Conservation (phyloP, 1,284 basidiomycete species). For the Schizopora paradoxa region DNA sequence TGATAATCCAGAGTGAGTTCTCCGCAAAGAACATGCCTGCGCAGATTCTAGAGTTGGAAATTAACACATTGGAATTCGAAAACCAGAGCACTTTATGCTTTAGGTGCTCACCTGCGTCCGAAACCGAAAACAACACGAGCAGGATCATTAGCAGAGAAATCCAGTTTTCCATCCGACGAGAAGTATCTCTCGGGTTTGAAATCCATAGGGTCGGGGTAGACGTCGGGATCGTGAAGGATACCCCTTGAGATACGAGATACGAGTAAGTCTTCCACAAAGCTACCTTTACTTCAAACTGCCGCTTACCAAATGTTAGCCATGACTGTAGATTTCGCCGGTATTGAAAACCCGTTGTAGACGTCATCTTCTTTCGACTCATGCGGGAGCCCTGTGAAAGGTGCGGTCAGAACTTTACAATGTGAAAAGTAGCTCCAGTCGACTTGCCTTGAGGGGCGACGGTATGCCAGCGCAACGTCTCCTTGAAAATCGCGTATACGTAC, state of each 20-base stretch:
- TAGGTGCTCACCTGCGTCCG: constrained; percentile 14
- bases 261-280: neutral
- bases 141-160: constrained; percentile 10
- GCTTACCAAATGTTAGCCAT: constrained; percentile 18
- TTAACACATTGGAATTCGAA: no score
- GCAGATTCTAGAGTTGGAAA: constrained; percentile 5
- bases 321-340: constrained; percentile 18
- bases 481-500: constrained; percentile 52
- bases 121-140: constrained; percentile 11
- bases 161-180: constrained; percentile 9
- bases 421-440: neutral
- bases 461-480: constrained; percentile 64
- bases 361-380: constrained; percentile 17
- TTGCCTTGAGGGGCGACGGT: constrained; percentile 37
- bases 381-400: constrained; percentile 14
- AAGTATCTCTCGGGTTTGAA: constrained; percentile 16
- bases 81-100: no score
- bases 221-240: constrained; percentile 10
- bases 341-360: constrained; percentile 17
- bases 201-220: constrained; percentile 12
- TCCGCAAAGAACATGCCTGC: constrained; percentile 12
- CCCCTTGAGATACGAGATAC: constrained; percentile 12
- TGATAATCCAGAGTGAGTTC: constrained; percentile 10
- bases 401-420: neutral
- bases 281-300: no score